Conservation (phyloP, 2,329 filamentous ascomycete species). For the Orbilia quercus region DNA sequence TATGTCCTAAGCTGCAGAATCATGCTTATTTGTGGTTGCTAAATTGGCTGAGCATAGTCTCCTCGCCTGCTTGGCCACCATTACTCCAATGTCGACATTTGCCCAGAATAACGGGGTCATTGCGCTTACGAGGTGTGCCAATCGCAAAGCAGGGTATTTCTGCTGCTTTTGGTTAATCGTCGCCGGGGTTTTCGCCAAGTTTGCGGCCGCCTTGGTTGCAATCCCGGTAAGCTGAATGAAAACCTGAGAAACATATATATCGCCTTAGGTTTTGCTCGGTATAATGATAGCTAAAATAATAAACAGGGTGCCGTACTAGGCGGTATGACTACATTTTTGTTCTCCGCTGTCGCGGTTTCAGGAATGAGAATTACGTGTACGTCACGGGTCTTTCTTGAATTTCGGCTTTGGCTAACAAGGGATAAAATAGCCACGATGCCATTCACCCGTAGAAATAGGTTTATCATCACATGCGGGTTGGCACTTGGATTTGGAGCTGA, state of each 20-base stretch:
- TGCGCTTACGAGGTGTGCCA: constrained; percentile 74
- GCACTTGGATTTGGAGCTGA: constrained; percentile 65
- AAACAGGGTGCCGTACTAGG: constrained; percentile 64
- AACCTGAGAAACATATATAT: constrained; percentile 64
- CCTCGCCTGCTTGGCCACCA: constrained; percentile 71
- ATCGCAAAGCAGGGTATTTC: constrained; percentile 75
- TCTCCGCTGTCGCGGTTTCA: constrained; percentile 73
- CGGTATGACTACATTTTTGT: constrained; percentile 73
- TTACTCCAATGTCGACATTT: constrained; percentile 75
- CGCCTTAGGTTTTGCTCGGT: neutral
- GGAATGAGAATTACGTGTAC: constrained; percentile 75
- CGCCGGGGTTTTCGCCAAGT: constrained; percentile 78
- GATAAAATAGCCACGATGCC: constrained; percentile 47
- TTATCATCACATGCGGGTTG: constrained; percentile 71
- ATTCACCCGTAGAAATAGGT: constrained; percentile 66
- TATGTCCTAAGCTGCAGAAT: neutral
- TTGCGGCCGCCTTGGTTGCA: constrained; percentile 74
- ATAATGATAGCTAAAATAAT: neutral
- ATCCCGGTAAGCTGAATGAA: constrained; percentile 67
- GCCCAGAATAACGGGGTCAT: constrained; percentile 77
- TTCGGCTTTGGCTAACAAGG: constrained; percentile 67
- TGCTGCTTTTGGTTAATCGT: constrained; percentile 74
- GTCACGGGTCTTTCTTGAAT: too few relatives aligned
- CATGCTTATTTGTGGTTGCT: neutral
- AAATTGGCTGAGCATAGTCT: constrained; percentile 65